phyloP scores from a whole-genome alignment of 768 basidiomycete genomes.

The Lentinula aciculospora region DNA sequence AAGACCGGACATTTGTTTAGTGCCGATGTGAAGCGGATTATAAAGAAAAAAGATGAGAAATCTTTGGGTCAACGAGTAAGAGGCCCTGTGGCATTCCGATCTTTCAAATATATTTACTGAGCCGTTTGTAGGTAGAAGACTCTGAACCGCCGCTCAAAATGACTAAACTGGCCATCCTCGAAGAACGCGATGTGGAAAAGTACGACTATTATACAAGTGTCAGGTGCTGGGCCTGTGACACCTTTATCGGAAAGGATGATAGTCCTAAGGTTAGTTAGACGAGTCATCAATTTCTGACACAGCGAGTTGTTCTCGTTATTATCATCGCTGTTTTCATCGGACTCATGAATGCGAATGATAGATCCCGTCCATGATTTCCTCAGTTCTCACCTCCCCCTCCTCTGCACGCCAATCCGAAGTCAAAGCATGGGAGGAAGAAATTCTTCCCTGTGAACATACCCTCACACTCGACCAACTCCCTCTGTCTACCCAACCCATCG shows the following conservation, averaged over 20 bases:
- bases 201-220: conserved; percentile 64
- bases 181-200: conserved; percentile 85
- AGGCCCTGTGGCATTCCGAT: conserved; percentile 12
- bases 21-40: conserved; percentile 67
- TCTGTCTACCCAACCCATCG: conserved; percentile 37
- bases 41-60: neutral
- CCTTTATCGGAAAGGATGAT: conserved; percentile 39
- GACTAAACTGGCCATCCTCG: conserved; percentile 81
- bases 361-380: conserved; percentile 54
- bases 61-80: conserved; percentile 58
- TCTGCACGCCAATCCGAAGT: conserved; percentile 92
- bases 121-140: conserved; percentile 50
- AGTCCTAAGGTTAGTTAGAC: conserved; percentile 22
- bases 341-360: conserved; percentile 14
- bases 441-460: conserved; percentile 79
- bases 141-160: conserved; percentile 86
- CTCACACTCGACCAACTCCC: conserved; percentile 34
- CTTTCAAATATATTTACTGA: neutral
- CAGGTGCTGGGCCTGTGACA: conserved; percentile 75
- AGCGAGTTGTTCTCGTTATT: neutral
- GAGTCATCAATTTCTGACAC: conserved; percentile 27
- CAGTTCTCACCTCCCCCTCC: conserved; percentile 75
- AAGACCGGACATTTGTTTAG: conserved; percentile 73
- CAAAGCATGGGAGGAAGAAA: conserved; percentile 97
- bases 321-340: neutral